These are phyloP conservation scores for Dioscorea zingiberensis DNA, from an alignment of 106 monocot species.

Conservation along the genomic window DNA sequence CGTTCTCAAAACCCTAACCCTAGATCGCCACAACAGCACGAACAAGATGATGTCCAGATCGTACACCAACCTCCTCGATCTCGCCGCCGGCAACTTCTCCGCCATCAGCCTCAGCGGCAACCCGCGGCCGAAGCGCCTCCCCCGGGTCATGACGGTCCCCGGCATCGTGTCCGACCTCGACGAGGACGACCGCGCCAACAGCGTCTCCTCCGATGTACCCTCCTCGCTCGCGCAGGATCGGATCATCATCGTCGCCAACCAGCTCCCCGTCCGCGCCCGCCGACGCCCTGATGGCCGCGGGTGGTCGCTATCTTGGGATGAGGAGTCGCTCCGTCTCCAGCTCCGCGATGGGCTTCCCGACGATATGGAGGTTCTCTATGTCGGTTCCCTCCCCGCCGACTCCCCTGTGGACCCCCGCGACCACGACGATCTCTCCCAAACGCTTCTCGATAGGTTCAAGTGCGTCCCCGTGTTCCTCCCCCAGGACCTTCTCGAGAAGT, in stretches of 20 bases:
- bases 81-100: constrained; percentile 64
- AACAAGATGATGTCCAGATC: constrained; percentile 78
- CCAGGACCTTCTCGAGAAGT: constrained; percentile 30
- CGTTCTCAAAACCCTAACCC: neutral
- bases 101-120: constrained; percentile 20
- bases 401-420: constrained; percentile 25
- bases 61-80: constrained; percentile 74
- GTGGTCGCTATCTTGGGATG: constrained; percentile 27
- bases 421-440: constrained; percentile 55
- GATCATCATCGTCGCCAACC: constrained; percentile 26
- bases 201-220: constrained; percentile 16
- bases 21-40: constrained; percentile 7
- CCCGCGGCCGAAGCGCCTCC: constrained; percentile 17
- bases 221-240: constrained; percentile 22
- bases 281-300: constrained; percentile 8
- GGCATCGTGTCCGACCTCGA: constrained; percentile 56
- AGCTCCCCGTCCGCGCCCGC: constrained; percentile 16
- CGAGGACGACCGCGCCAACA: constrained; percentile 16
- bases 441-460: constrained; percentile 49
- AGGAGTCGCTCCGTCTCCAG: constrained; percentile 78
- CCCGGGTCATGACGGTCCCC: constrained; percentile 68
- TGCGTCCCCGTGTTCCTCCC: constrained; percentile 65
- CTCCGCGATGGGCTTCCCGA: constrained; percentile 86
- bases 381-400: constrained; percentile 40
- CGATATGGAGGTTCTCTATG: constrained; percentile 81